Evolutionary conservation across 139 green algal genomes (phyloP).

Genomic region (Haematococcus sp.): DNA sequence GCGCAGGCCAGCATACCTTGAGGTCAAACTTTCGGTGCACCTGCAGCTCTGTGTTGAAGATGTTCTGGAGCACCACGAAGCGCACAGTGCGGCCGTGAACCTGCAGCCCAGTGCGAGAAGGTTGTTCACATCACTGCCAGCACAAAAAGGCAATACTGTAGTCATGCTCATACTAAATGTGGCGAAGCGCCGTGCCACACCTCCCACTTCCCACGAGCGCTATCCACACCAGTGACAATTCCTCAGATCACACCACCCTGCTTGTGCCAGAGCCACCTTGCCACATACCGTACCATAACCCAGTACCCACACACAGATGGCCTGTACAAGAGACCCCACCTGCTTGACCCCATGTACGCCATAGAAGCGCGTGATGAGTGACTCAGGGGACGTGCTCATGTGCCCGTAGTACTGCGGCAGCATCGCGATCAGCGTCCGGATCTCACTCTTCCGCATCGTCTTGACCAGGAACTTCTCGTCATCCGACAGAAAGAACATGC

Average conservation of each 20-base stretch:
- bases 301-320: too few relatives aligned
- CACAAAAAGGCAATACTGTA: too few relatives aligned
- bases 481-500: conserved; percentile 60
- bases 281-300: too few relatives aligned
- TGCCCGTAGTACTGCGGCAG: conserved; percentile 79
- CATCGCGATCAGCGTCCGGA: conserved; percentile 73
- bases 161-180: too few relatives aligned
- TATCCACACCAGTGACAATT: too few relatives aligned
- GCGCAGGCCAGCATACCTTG: conserved; percentile 55
- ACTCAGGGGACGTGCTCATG: conserved; percentile 61
- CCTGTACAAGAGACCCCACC: too few relatives aligned
- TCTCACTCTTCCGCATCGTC: conserved; percentile 75
- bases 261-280: too few relatives aligned
- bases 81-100: conserved; percentile 75
- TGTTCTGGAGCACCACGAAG: conserved; percentile 98
- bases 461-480: conserved; percentile 68
- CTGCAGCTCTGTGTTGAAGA: conserved; percentile 86
- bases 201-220: too few relatives aligned
- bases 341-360: conserved; percentile 84
- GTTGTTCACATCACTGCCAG: too few relatives aligned
- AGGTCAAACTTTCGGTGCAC: conserved; percentile 91
- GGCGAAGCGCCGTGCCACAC: too few relatives aligned
- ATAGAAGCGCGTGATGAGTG: conserved; percentile 89
- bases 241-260: too few relatives aligned
- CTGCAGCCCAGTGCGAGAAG: too few relatives aligned